Evolutionary conservation across 179 eudicot genomes (phyloP).

Genomic region (Beta macrorhiza): DNA sequence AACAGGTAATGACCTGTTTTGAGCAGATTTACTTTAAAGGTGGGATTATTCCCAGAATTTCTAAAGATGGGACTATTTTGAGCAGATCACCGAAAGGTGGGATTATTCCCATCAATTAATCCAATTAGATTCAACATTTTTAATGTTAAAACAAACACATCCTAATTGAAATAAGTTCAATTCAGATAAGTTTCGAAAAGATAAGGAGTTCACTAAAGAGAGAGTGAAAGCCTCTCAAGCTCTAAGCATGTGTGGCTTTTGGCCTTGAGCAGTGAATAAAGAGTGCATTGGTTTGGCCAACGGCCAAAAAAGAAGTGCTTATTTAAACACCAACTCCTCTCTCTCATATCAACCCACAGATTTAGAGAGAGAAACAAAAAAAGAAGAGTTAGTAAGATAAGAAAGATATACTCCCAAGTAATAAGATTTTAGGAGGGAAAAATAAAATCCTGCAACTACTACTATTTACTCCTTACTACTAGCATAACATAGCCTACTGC

Average conservation of each 20-base stretch:
- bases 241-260: constrained; percentile 1
- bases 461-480: background rate
- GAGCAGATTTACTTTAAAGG: no score
- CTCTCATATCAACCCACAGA: constrained; percentile 25
- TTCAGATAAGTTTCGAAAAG: no score
- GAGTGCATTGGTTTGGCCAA: constrained; percentile 15
- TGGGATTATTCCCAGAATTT: no score
- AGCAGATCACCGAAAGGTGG: no score
- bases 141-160: no score
- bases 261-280: constrained; percentile 5
- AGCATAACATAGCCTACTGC: constrained; percentile 13
- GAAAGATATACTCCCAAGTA: background rate
- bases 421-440: constrained; percentile 18
- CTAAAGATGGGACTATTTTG: no score
- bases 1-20: no score
- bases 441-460: constrained; percentile 1
- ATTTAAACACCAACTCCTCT: constrained; percentile 18
- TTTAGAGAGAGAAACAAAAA: constrained; percentile 19
- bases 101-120: no score
- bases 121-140: no score
- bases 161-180: no score
- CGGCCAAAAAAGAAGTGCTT: constrained; percentile 10
- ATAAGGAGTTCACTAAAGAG: no score
- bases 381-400: background rate
- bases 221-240: background rate